Conservation (phyloP, 441 rosid species). For the Pelargonium cotyledonis region DNA sequence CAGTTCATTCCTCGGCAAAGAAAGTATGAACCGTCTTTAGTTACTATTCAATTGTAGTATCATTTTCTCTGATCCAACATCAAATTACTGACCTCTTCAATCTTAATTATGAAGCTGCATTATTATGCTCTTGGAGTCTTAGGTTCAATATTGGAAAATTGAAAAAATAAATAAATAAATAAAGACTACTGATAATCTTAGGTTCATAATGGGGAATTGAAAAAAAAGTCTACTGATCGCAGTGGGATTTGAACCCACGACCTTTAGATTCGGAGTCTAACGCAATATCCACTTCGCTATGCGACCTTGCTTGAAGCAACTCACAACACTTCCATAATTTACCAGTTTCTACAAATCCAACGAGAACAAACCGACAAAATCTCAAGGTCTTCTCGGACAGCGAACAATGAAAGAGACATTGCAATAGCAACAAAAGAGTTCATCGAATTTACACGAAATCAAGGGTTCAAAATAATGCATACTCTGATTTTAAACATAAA, state of each 20-base stretch:
- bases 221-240: conserved; percentile 37
- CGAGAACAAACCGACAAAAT: not conserved
- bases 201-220: no score
- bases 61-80: no score
- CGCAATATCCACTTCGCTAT: conserved; percentile 99
- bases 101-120: no score
- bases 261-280: conserved; percentile 99
- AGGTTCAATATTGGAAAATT: no score
- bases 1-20: no score
- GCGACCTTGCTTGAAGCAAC: conserved; percentile 36
- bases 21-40: no score
- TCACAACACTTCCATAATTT: not conserved
- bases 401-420: not conserved
- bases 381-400: not conserved
- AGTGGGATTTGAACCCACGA: conserved; percentile 99
- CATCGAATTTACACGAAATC: not conserved
- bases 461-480: not conserved
- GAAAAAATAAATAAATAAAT: no score
- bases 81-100: no score
- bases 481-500: not conserved
- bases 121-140: no score
- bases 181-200: no score
- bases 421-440: not conserved
- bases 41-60: no score
- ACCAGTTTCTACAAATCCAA: not conserved